These are phyloP conservation scores for Hypoxylon fuscum DNA, from an alignment of 495 filamentous ascomycete species.

Conservation along the genomic window DNA sequence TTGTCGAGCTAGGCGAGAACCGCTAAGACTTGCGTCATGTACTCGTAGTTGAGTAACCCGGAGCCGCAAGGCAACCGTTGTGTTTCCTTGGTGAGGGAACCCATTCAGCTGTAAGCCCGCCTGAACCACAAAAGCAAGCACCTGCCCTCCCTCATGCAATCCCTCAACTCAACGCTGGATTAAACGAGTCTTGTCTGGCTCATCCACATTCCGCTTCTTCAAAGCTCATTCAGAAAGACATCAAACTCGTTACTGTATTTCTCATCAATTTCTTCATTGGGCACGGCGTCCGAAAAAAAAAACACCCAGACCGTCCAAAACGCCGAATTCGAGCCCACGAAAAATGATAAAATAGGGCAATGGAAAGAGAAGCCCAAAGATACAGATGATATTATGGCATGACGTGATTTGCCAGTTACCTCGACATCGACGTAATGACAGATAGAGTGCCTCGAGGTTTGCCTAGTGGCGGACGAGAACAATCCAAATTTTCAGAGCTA, in stretches of 20 bases:
- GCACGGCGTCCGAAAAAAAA: constrained; percentile 19
- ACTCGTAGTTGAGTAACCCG: constrained; percentile 24
- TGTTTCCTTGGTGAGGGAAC: constrained; percentile 22
- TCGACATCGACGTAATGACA: constrained; percentile 1
- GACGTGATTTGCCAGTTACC: constrained; percentile 1
- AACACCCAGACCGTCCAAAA: constrained; percentile 29
- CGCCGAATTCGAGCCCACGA: constrained; percentile 27
- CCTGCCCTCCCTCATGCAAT: neutral
- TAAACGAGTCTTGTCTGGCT: constrained; percentile 1
- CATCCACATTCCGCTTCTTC: constrained; percentile 23
- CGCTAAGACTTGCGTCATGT: constrained; percentile 16
- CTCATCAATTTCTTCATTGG: constrained; percentile 38
- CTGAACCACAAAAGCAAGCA: constrained; percentile 20
- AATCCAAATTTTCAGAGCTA: neutral
- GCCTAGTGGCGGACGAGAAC: neutral
- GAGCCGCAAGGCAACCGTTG: constrained; percentile 22
- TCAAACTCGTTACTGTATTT: constrained; percentile 49
- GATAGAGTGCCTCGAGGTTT: neutral
- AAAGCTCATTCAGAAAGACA: constrained; percentile 22
- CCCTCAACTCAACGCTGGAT: neutral
- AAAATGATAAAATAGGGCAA: constrained; percentile 6
- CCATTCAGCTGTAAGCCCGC: constrained; percentile 22
- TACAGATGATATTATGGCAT: constrained; percentile 22
- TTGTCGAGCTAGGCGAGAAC: constrained; percentile 13
- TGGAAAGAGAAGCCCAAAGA: constrained; percentile 22